Evolutionary conservation across 2,329 filamentous ascomycete species (phyloP), one percentile per base, ranked within the genome.

Genomic region (Scolecobasidium constrictum): DNA sequence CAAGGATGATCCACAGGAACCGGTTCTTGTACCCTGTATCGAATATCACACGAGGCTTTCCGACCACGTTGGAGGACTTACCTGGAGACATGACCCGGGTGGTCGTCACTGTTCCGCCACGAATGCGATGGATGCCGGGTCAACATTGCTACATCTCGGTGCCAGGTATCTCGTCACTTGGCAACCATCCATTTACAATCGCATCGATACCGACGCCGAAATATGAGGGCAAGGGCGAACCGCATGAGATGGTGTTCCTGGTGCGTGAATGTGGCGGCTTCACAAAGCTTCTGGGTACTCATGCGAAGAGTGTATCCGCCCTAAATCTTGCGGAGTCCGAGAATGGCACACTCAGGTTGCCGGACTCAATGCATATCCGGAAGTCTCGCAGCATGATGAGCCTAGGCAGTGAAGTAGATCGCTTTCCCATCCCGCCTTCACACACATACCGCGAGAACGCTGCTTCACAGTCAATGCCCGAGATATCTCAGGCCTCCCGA

Each of bases 21-120:
- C 41, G 41, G n/a, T 45, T 48, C 16, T 22, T 49, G 11, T 31
- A 38, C n/a, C 44, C 47, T 15, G 41, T 39, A 16, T 19, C 21
- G 5, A 33, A 48, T 6, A 47, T 48, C n/a, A 44, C 49, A 6
- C 28, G 20, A 26, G 50, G 51, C 17, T 55, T 43, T 35, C 49
- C 53, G 6, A 49, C 52, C 11, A 48, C 48, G 3, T 26, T 54
- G 5, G 48, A 48, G 20, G 28, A 43, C 18, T 45, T 54, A 3
- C 49, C 48, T 4, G 53, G 49, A 3, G 46, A 52, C 26, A 52
- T 56, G 33, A 50, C 47, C 5, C 11, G 43, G 26, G 33, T 45
- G 16, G 21, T 20, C 16, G 38, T 45, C 7, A 16, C 22, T 15
- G 37, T 41, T 16, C 43, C 43, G 7, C 6, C 37, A 11, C 20